Base-by-base conservation (phyloP, 2,329 filamentous ascomycete species). In the Ambrosiella cleistominuta region DNA sequence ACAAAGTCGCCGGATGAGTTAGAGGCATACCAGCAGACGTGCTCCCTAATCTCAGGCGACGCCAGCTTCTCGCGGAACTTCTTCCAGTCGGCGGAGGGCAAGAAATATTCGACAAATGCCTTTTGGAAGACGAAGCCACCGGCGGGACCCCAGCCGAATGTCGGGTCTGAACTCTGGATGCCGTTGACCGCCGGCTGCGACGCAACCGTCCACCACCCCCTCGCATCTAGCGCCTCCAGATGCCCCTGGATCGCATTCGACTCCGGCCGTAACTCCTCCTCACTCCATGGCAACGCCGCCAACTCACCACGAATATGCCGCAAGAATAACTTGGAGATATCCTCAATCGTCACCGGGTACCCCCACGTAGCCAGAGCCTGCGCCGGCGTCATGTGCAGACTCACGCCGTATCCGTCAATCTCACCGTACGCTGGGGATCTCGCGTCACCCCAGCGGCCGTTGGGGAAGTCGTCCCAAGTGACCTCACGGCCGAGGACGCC, bases 381-480 rank as follows among this genome's bases (percentile, higher is more conserved):
- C 1, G 83, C 78, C n/a, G 88, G 81, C 0, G 86, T 88, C 67
- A 96, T 88, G 71, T 96, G 93, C 44, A 98, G 75, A 59, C 85
- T 93, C n/a, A 94, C 89, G 9, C 93, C 93, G 67, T 97, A 97
- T n/a, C 91, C 91, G 66, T 97, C 90, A 60, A 96, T 96, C 69
- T 96, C 89, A 65, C 91, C 91, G 67, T 95, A 97, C 0, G 91
- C 91, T 1, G 89, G 89, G 2, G 89, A 95, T 56, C 91, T 81
- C 3, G 90, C 87, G 66, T 96, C 91, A 67, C 91, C 91, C 82
- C 91, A 97, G 58, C 91, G 81, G 36, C 91, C 93, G 73, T 97
- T 97, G 62, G 91, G 91, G 69, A 89, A 98, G 67, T 98, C 93
- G 66, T 98, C 93, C 93, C 93, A 98, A 0, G 93, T 98, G 39